Base-by-base conservation (phyloP, 2,329 filamentous ascomycete species). In the Pseudocercospora vitis region DNA sequence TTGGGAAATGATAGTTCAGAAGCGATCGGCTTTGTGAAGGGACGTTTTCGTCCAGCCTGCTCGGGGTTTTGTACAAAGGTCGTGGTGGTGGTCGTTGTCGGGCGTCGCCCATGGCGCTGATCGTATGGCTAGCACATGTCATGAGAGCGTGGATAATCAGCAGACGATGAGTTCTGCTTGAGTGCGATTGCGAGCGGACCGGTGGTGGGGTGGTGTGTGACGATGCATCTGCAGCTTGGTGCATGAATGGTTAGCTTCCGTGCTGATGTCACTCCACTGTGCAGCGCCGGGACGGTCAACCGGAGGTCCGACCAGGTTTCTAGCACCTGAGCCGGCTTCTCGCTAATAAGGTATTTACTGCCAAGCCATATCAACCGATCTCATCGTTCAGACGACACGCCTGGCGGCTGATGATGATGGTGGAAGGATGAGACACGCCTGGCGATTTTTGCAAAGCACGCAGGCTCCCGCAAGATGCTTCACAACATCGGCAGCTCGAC, bases 401-500 rank as follows among this genome's bases (percentile, higher is more conserved):
- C 18, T 40, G 9, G 37, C 18, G 23, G 23, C 40, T 12, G 23
- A 35, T 39, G 53, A 63, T 32, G 46, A 68, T 65, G n/a, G n/a
- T n/a, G 65, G 65, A 53, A 65, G 55, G 57, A 70, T 70, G 67
- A 68, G 53, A 58, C 52, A 33, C 48, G 56, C 46, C 44, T 62
- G 59, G 60, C 58, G 59, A 63, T 61, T 59, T 59, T 62, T 60
- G 53, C 57, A 51, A 50, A 59, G 56, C 54, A 60, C 48, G 53
- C 44, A 37, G 18, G 28, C 52, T 23, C 47, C 53, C 47, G 51
- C 56, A 3, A 73, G 78, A 60, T 63, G 59, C 58, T 82, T 87
- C 63, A 81, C 81, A 5, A 72, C 72, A 7, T 80, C 81, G 2
- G 50, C 70, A 9, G 51, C 59, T 11, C 73, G 74, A 57, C 69